A percentile compares a stretch with the other conserved stretches of the same genome.
Conservation (phyloP, 2,329 filamentous ascomycete genomes). For the Sporothrix globosa region DNA sequence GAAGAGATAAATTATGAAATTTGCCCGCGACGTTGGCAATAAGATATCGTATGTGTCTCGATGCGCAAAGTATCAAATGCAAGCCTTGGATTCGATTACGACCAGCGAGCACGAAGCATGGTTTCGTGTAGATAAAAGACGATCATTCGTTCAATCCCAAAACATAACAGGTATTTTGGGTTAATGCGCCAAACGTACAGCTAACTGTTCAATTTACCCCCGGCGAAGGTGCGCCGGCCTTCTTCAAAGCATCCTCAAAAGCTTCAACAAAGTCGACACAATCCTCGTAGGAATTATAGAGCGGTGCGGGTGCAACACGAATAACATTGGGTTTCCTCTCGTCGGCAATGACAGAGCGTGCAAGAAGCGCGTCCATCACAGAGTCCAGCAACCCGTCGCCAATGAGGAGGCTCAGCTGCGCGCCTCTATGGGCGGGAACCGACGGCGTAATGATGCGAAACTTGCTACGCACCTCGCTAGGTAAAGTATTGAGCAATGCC, state of each 20-base stretch:
- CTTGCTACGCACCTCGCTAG: constrained; percentile 43
- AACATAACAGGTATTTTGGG: too few relatives aligned
- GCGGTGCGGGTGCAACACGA: constrained; percentile 76
- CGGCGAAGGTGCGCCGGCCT: not conserved
- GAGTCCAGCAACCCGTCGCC: constrained; percentile 69
- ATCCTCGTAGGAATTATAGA: constrained; percentile 82
- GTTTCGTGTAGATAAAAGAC: too few relatives aligned
- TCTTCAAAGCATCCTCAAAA: constrained; percentile 30
- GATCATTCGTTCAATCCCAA: too few relatives aligned
- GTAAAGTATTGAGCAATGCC: constrained; percentile 58
- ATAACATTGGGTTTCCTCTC: constrained; percentile 85
- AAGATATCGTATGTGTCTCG: not conserved
- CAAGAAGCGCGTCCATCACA: constrained; percentile 66
- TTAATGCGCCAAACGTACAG: too few relatives aligned
- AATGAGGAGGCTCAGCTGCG: constrained; percentile 76
- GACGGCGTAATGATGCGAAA: constrained; percentile 71
- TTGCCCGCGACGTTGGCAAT: not conserved
- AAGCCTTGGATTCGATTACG: too few relatives aligned
- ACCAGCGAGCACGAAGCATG: too few relatives aligned
- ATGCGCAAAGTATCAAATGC: too few relatives aligned
- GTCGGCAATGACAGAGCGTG: constrained; percentile 74
- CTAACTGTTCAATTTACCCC: not conserved
- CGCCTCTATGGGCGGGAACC: constrained; percentile 68
- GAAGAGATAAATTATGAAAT: too few relatives aligned
- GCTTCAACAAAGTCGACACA: constrained; percentile 35